A percentile compares a stretch with the other conserved stretches of the same genome.
These are phyloP conservation scores for Malus hybrid DNA, from an alignment of 331 rosid genomes.

Conservation along the genomic window DNA sequence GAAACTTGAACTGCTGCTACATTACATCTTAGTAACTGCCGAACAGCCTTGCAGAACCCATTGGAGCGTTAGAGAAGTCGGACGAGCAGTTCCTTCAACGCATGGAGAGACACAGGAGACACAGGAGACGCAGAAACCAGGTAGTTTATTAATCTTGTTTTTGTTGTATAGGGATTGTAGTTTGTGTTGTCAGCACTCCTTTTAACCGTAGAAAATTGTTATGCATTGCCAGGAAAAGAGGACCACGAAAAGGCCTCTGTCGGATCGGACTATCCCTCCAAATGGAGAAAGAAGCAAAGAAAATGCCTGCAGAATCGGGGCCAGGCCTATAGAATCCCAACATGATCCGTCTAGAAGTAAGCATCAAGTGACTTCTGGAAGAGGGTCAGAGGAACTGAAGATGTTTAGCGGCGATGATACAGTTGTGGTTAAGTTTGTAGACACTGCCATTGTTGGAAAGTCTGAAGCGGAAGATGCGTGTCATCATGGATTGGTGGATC, in stretches of 20 bases:
- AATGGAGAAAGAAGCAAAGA: slow-evolving; percentile 24
- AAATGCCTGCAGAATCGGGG: slow-evolving; percentile 14
- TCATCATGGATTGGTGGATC: slow-evolving; percentile 88
- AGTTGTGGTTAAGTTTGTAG: slow-evolving; percentile 63
- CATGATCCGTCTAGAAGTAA: slow-evolving; percentile 13
- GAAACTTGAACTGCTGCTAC: slow-evolving; percentile 3
- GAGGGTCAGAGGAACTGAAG: slow-evolving; percentile 20
- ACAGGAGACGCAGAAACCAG: slow-evolving; percentile 25
- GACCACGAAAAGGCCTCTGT: slow-evolving; percentile 33
- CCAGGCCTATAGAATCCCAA: slow-evolving; percentile 13
- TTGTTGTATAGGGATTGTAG: slow-evolving; percentile 9
- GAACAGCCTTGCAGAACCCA: slow-evolving; percentile 79
- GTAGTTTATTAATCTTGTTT: slow-evolving; percentile 20
- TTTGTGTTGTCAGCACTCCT: background rate
- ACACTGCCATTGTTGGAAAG: slow-evolving; percentile 63
- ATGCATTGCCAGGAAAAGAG: slow-evolving; percentile 37
- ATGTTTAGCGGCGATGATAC: slow-evolving; percentile 51
- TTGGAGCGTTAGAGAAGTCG: slow-evolving; percentile 65
- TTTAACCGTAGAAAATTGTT: slow-evolving; percentile 21
- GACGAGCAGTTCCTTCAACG: slow-evolving; percentile 82
- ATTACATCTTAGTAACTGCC: slow-evolving; percentile 3
- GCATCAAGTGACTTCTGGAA: slow-evolving; percentile 6
- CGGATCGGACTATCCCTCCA: slow-evolving; percentile 17
- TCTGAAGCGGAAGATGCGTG: slow-evolving; percentile 83
- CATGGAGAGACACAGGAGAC: slow-evolving; percentile 45